A percentile compares a stretch with the other conserved stretches of the same genome.
Conservation (phyloP, 441 rosid species). For the Erysimum cheiri region DNA sequence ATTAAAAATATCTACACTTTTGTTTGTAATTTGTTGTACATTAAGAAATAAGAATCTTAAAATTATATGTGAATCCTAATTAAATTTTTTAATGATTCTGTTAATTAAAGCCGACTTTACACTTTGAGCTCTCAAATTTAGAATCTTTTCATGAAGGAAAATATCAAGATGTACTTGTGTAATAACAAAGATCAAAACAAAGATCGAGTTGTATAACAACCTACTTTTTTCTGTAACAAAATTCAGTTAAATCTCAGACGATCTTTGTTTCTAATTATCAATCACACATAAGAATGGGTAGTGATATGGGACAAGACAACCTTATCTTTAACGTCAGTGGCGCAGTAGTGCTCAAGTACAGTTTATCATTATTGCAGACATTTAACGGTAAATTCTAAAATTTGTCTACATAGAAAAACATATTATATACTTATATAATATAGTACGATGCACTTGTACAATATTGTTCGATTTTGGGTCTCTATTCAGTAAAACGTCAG, state of each 20-base stretch:
- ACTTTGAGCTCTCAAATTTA: neutral
- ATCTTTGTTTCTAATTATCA: constrained; percentile 24
- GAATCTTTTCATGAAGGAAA: neutral
- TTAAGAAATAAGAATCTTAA: neutral
- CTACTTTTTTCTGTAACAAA: neutral
- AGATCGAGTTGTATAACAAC: neutral
- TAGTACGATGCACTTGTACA: constrained; percentile 28
- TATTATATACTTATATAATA: neutral
- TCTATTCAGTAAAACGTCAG: constrained; percentile 35
- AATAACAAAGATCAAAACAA: neutral
- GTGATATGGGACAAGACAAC: constrained; percentile 43
- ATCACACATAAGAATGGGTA: constrained; percentile 38
- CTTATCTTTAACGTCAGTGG: constrained; percentile 43
- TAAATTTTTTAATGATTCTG: no score
- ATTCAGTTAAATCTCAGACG: neutral
- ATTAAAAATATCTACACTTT: neutral
- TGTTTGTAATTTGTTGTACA: neutral
- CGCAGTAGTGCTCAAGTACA: constrained; percentile 41
- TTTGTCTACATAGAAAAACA: constrained; percentile 1
- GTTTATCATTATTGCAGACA: constrained; percentile 35
- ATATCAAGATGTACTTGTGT: neutral
- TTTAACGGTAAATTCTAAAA: constrained; percentile 30
- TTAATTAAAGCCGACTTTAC: neutral
- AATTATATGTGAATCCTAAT: neutral
- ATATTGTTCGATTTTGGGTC: constrained; percentile 26